phyloP scores from a whole-genome alignment of 2,329 filamentous ascomycete species.

The Fusarium miscanthi region DNA sequence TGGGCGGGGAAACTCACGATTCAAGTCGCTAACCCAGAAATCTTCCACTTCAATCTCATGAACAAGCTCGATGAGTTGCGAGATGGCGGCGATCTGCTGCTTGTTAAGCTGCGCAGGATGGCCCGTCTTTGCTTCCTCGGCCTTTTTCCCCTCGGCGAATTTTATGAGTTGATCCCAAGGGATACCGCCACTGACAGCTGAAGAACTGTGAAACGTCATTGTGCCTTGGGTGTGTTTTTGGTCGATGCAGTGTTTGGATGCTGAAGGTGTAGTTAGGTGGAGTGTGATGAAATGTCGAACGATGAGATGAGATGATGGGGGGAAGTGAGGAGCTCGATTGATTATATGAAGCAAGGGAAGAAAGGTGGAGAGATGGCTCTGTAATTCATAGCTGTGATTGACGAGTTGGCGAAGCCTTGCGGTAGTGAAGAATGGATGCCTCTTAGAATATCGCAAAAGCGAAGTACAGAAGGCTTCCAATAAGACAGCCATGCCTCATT shows the following conservation, averaged over 20 bases:
- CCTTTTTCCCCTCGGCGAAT: constrained; percentile 32
- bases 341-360: not conserved
- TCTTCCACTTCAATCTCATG: constrained; percentile 45
- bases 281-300: not conserved
- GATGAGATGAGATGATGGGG: not conserved
- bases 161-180: constrained; percentile 36
- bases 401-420: not conserved
- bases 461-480: constrained; percentile 13
- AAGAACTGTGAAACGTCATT: not conserved
- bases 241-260: not conserved
- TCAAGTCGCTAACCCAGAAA: constrained; percentile 47
- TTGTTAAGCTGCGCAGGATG: constrained; percentile 52
- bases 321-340: not conserved
- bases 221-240: not conserved
- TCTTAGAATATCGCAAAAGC: constrained; percentile 17
- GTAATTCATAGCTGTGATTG: constrained; percentile 12
- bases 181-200: not conserved
- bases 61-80: constrained; percentile 50
- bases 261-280: not conserved
- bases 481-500: constrained; percentile 1
- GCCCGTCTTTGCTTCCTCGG: constrained; percentile 22
- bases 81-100: constrained; percentile 54
- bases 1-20: constrained; percentile 33
- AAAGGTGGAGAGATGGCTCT: not conserved
- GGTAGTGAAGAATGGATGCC: not conserved